These are phyloP conservation scores for Solanum chaucha DNA, from an alignment of 257 asterid species.

Conservation along the genomic window DNA sequence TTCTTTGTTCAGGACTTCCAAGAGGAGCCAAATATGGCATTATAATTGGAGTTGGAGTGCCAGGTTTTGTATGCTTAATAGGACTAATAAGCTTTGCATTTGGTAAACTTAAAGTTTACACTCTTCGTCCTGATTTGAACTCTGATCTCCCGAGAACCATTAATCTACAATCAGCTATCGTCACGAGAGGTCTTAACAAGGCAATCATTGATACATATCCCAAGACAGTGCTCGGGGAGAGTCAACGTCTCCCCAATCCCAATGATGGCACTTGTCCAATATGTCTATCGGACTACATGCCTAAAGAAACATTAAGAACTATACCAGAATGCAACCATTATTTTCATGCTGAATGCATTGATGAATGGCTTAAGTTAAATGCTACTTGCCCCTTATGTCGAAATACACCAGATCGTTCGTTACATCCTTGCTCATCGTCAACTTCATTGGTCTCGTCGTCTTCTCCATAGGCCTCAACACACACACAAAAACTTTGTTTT, in stretches of 20 bases:
- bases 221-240: slow-evolving; percentile 54
- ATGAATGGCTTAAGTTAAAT: slow-evolving; percentile 82
- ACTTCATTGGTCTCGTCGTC: slow-evolving; percentile 22
- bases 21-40: slow-evolving; percentile 63
- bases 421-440: slow-evolving; percentile 35
- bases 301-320: slow-evolving; percentile 54
- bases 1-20: slow-evolving; percentile 40
- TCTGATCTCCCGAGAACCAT: slow-evolving; percentile 17
- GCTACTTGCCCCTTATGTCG: slow-evolving; percentile 79
- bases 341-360: slow-evolving; percentile 61
- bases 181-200: slow-evolving; percentile 44
- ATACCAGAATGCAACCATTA: slow-evolving; percentile 80
- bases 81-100: slow-evolving; percentile 39
- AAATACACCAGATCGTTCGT: slow-evolving; percentile 38
- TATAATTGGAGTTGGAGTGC: slow-evolving; percentile 60
- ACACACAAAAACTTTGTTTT: neutral
- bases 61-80: slow-evolving; percentile 45
- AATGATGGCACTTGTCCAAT: slow-evolving; percentile 55
- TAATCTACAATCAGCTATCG: slow-evolving; percentile 10
- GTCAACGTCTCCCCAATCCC: slow-evolving; percentile 50
- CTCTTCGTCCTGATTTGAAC: slow-evolving; percentile 3
- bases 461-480: slow-evolving; percentile 12
- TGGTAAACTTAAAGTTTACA: slow-evolving; percentile 18
- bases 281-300: slow-evolving; percentile 57
- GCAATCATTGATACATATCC: slow-evolving; percentile 72